phyloP scores from a whole-genome alignment of 2,329 filamentous ascomycete species.

The Cucurbitaria berberidis region DNA sequence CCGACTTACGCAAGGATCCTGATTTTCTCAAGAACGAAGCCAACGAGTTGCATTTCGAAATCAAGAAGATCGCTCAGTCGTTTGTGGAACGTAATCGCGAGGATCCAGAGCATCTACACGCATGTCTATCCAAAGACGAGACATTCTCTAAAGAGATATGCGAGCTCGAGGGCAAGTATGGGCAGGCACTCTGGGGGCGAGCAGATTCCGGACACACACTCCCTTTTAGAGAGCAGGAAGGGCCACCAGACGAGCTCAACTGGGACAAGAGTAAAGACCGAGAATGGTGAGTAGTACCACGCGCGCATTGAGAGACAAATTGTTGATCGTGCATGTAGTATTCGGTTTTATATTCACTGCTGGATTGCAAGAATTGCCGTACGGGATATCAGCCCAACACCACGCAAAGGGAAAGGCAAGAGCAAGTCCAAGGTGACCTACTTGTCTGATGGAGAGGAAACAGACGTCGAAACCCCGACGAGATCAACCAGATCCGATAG shows the following conservation, averaged over 20 bases:
- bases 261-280: conserved; percentile 8
- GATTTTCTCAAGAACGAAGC: conserved; percentile 10
- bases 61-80: conserved; percentile 13
- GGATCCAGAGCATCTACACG: background rate
- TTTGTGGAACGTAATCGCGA: conserved; percentile 2
- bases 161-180: conserved; percentile 9
- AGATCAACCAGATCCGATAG: background rate
- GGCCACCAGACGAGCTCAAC: conserved; percentile 1
- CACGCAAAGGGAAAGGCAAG: conserved; percentile 10
- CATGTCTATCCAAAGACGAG: conserved; percentile 5
- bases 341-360: conserved; percentile 19
- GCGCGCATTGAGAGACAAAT: background rate
- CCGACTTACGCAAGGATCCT: conserved; percentile 5
- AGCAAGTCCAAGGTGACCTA: background rate
- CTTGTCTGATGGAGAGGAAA: background rate
- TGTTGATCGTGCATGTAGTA: conserved; percentile 4
- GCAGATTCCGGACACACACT: conserved; percentile 2
- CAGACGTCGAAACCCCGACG: background rate
- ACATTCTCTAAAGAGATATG: conserved; percentile 4
- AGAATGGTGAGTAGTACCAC: conserved; percentile 6
- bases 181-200: conserved; percentile 12
- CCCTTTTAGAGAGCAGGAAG: background rate
- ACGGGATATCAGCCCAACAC: background rate
- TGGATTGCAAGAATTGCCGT: conserved; percentile 13
- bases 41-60: conserved; percentile 9